phyloP scores from a whole-genome alignment of 169 alveolate genomes.

The Cryptosporidium sp. region DNA sequence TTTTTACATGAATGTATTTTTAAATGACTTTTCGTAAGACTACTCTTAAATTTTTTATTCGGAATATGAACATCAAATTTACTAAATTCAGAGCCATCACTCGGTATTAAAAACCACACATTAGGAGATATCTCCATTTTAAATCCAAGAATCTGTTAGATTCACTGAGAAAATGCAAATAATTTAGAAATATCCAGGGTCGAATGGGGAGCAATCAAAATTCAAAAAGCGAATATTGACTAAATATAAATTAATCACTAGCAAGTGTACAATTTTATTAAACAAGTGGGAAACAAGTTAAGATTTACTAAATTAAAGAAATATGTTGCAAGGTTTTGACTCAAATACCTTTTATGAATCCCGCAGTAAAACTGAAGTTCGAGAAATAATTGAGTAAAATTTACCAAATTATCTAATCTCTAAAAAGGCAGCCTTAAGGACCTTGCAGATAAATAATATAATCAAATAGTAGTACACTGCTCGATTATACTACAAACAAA shows the following conservation, averaged over 20 bases:
- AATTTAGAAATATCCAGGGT: no score
- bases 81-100: background rate
- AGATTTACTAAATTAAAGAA: background rate
- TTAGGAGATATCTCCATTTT: slow-evolving; percentile 15
- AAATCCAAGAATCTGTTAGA: background rate
- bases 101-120: slow-evolving; percentile 3
- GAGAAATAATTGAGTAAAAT: slow-evolving; percentile 36
- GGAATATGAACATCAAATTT: background rate
- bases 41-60: background rate
- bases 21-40: background rate
- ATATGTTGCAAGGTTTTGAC: slow-evolving; percentile 71
- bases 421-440: slow-evolving; percentile 77
- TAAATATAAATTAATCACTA: background rate
- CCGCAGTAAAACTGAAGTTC: slow-evolving; percentile 76
- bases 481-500: slow-evolving; percentile 35
- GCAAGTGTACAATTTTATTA: background rate
- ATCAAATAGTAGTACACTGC: slow-evolving; percentile 39
- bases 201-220: background rate
- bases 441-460: slow-evolving; percentile 29
- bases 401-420: slow-evolving; percentile 49
- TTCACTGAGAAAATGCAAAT: background rate
- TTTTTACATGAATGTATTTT: background rate
- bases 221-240: background rate
- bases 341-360: slow-evolving; percentile 74
- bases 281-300: background rate